Evolutionary conservation across 441 rosid species (phyloP).

Genomic region (Pelargonium fulgidum): DNA sequence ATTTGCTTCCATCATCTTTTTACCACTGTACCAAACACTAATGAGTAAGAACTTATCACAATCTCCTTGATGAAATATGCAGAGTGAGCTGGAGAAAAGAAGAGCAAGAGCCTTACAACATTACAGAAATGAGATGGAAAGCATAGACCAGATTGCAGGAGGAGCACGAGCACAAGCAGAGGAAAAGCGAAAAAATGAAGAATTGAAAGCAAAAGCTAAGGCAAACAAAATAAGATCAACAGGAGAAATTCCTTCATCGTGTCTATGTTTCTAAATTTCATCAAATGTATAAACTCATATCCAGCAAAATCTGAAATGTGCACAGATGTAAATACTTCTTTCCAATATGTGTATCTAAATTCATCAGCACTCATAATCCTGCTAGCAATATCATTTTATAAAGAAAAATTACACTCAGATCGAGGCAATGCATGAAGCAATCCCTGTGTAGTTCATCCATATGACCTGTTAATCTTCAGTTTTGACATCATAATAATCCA

Average conservation of each 20-base stretch:
- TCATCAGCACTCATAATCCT: background rate
- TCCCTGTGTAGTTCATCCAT: too few relatives aligned
- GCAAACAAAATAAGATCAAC: slow-evolving; percentile 50
- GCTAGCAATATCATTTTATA: too few relatives aligned
- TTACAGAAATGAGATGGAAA: slow-evolving; percentile 35
- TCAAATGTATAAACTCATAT: background rate
- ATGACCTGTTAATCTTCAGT: too few relatives aligned
- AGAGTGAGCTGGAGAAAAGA: slow-evolving; percentile 38
- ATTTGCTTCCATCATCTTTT: background rate
- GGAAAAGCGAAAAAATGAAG: slow-evolving; percentile 46
- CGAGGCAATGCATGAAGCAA: too few relatives aligned
- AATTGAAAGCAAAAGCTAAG: slow-evolving; percentile 45
- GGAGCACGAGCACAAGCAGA: slow-evolving; percentile 58
- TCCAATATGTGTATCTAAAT: slow-evolving; percentile 11
- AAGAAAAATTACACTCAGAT: too few relatives aligned
- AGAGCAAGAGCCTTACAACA: slow-evolving; percentile 39
- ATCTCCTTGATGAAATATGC: slow-evolving; percentile 22
- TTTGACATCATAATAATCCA: too few relatives aligned
- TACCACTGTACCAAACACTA: slow-evolving; percentile 1
- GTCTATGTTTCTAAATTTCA: slow-evolving; percentile 48
- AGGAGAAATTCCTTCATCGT: slow-evolving; percentile 41
- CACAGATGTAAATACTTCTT: slow-evolving; percentile 14
- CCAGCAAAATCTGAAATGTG: slow-evolving; percentile 15
- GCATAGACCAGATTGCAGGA: slow-evolving; percentile 40
- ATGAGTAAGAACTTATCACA: slow-evolving; percentile 8